Base-by-base conservation (phyloP, 305 asterid species). In the Monarda citriodora region DNA sequence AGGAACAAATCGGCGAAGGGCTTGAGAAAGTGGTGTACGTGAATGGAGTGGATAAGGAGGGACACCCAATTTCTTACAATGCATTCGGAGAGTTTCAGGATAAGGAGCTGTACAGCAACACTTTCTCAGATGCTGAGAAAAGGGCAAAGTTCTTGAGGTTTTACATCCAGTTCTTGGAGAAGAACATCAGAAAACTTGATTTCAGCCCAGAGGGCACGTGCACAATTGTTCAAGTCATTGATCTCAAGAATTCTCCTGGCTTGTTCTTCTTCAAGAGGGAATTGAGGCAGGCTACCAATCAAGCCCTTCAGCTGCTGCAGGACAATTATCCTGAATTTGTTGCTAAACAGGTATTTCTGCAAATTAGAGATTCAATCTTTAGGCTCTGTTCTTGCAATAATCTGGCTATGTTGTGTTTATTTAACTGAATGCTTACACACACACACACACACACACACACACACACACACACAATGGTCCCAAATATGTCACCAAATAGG, bases 241-340 rank as follows among this genome's bases (percentile, higher is more conserved):
- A 93, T 75, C 82, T 93, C 55, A 87, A 85, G 72, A 87, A 89
- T 54, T 83, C 94, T 4, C 97, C 98, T 47, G 98, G 94, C 0
- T 70, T 87, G 18, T 71, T 82, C 72, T 69, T 88, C 65, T 77
- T 77, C 78, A 87, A 93, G 86, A 89, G 81, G 71, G 98, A 92
- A n/a, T 68, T 87, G 12, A 70, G 90, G 16, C 91, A 87, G 52
- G 89, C 96, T 15, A 85, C 95, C 45, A 89, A 85, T 48, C 96
- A 88, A 63, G 97, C 97, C 42, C 84, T 93, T 60, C 97, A 89
- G 11, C 61, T 89, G 71, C 87, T 93, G 53, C 98, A 93, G 82
- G 98, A 93, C 53, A 89, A 93, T 56, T 93, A 93, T 44, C 98
- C 98, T n/a, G 98, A 93, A 75, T 93, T 87, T 52, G 97, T 87